A percentile compares a stretch with the other conserved stretches of the same genome.
Conservation (phyloP, 306 rosid species). For the Carpinus viminea region DNA sequence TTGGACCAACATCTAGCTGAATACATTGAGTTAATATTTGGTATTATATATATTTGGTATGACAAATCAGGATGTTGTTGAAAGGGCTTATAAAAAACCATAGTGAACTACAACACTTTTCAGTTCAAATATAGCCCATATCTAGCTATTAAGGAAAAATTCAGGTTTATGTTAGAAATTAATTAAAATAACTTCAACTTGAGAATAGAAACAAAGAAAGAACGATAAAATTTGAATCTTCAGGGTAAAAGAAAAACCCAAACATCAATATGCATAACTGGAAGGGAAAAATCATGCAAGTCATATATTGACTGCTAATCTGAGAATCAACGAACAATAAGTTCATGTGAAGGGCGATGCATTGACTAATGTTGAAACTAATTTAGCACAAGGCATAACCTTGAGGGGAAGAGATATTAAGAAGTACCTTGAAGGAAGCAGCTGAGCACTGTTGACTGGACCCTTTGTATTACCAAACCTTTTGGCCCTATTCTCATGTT, state of each 20-base stretch:
- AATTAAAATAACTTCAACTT: background rate
- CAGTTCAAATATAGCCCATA: background rate
- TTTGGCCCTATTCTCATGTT: constrained; percentile 84
- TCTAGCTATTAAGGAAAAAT: background rate
- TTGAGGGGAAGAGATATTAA: constrained; percentile 13
- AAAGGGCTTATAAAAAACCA: background rate
- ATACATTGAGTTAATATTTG: background rate
- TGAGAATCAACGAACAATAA: constrained; percentile 6
- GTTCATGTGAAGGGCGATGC: constrained; percentile 16
- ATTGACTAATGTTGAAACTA: constrained; percentile 9
- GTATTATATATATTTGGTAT: background rate
- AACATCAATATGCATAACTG: background rate
- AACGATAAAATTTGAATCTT: background rate
- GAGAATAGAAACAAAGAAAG: background rate
- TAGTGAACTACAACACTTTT: background rate
- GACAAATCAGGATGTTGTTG: background rate
- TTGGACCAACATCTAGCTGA: background rate
- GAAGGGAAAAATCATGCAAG: background rate
- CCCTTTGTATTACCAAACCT: constrained; percentile 70
- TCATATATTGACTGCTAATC: constrained; percentile 1
- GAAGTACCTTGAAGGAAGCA: constrained; percentile 87
- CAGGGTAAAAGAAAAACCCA: background rate
- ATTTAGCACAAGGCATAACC: constrained; percentile 1
- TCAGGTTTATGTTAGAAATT: background rate
- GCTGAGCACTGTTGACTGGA: constrained; percentile 72